Conservation (phyloP, 208 protist species). For the Wallacemonas sp. region DNA sequence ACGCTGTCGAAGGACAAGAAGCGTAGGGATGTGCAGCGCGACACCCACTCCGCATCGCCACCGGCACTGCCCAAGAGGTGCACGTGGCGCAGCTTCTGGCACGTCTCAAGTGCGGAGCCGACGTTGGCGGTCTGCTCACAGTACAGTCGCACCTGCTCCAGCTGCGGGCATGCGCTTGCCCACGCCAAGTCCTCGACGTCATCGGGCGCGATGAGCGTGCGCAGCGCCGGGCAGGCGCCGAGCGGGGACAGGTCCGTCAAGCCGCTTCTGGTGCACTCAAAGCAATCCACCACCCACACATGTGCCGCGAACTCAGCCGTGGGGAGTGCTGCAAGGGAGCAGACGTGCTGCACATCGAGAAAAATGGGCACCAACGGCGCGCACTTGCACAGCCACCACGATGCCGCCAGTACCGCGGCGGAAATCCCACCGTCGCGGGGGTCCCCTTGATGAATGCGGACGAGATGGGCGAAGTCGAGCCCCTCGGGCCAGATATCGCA, state of each 20-base stretch:
- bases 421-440: not conserved
- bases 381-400: slow-evolving; percentile 9
- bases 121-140: not conserved
- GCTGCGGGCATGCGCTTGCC: not conserved
- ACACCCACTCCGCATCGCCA: not conserved
- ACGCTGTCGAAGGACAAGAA: slow-evolving; percentile 2
- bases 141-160: not conserved
- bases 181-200: not conserved
- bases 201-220: not conserved
- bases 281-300: not conserved
- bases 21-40: not conserved
- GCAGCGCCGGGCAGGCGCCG: not conserved
- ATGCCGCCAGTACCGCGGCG: not conserved
- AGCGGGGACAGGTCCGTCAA: not conserved
- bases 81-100: not conserved
- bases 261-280: not conserved
- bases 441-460: not conserved
- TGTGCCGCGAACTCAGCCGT: not conserved
- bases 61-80: not conserved
- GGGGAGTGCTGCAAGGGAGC: not conserved
- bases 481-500: not conserved
- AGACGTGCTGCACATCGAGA: not conserved
- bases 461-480: not conserved
- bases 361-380: not conserved
- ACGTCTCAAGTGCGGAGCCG: not conserved